phyloP scores from a whole-genome alignment of 495 filamentous ascomycete species.

The Cenococcum geophilum region DNA sequence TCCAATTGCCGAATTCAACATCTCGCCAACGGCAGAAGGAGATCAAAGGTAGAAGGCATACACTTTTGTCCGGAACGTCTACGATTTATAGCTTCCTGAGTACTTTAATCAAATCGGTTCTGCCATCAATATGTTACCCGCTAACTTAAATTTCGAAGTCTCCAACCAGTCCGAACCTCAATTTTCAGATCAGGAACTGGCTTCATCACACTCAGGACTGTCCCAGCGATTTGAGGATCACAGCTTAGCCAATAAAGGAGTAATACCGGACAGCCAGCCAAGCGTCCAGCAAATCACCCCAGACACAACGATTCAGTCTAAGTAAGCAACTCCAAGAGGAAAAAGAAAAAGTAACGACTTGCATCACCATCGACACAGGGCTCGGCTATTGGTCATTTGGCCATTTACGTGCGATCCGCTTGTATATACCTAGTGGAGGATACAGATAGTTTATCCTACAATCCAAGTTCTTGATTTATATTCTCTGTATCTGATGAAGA shows the following conservation, averaged over 20 bases:
- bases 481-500: no score
- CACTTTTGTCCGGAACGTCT: slow-evolving; percentile 12
- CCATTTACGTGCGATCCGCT: no score
- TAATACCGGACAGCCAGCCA: slow-evolving; percentile 9
- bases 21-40: neutral
- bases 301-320: neutral
- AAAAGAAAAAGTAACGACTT: no score
- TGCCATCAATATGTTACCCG: slow-evolving; percentile 8
- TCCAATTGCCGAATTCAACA: slow-evolving; percentile 2
- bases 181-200: slow-evolving; percentile 15
- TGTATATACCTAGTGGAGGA: no score
- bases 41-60: slow-evolving; percentile 17
- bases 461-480: no score
- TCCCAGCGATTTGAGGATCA: slow-evolving; percentile 14
- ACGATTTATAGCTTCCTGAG: slow-evolving; percentile 13
- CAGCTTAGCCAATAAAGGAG: slow-evolving; percentile 14
- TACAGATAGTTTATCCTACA: no score
- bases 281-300: slow-evolving; percentile 5
- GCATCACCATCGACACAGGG: no score
- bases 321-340: neutral
- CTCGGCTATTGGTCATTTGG: no score
- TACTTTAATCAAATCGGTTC: slow-evolving; percentile 9
- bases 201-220: slow-evolving; percentile 19
- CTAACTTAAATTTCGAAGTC: slow-evolving; percentile 14
- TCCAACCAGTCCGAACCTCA: no score